phyloP scores from a whole-genome alignment of 2,329 filamentous ascomycete species.

The Helicocarpus griseus region DNA sequence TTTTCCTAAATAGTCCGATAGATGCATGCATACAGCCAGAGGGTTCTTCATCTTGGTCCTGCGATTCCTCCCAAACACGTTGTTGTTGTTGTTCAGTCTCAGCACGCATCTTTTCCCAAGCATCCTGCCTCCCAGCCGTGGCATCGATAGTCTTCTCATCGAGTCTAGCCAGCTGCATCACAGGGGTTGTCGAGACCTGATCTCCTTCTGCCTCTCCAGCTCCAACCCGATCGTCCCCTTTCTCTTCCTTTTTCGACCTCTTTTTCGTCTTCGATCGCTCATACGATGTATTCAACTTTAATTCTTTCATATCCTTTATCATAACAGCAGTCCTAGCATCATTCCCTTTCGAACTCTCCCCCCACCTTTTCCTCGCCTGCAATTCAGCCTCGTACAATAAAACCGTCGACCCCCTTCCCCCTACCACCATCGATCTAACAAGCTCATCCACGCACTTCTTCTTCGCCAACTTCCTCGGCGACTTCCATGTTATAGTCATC shows the following conservation, averaged over 20 bases:
- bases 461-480: not conserved
- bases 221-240: not conserved
- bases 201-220: not conserved
- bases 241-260: not conserved
- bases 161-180: not conserved
- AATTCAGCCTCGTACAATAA: not conserved
- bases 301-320: not conserved
- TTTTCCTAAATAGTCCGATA: not conserved
- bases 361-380: not conserved
- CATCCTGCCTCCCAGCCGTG: not conserved
- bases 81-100: not conserved
- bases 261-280: not conserved
- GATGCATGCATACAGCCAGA: not conserved
- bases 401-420: not conserved
- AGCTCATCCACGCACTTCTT: not conserved
- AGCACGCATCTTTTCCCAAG: not conserved
- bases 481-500: not conserved
- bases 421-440: not conserved
- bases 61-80: not conserved
- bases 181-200: not conserved
- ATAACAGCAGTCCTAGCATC: not conserved
- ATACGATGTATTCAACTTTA: not conserved
- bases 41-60: not conserved
- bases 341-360: not conserved
- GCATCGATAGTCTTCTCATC: not conserved